Evolutionary conservation across 1,139 yeast species (phyloP).

Genomic region (Geotrichum citri-aurantii): DNA sequence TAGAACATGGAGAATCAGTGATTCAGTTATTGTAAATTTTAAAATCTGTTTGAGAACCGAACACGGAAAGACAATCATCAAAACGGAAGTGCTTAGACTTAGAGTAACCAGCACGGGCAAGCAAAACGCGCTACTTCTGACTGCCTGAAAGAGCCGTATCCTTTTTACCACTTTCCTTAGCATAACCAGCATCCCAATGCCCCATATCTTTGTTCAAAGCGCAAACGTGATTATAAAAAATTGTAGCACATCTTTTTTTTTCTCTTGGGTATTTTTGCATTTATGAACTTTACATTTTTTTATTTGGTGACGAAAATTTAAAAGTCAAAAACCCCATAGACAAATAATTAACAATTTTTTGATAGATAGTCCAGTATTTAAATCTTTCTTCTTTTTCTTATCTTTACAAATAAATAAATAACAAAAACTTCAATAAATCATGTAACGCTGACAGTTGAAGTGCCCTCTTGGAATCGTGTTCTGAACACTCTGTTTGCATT

Average conservation of each 20-base stretch:
- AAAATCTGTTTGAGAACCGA: conserved; percentile 92
- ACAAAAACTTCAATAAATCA: not conserved
- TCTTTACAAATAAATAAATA: not conserved
- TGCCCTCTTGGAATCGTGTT: conserved; percentile 94
- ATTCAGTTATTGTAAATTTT: conserved; percentile 89
- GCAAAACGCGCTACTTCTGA: conserved; percentile 89
- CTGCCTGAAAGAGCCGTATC: conserved; percentile 96
- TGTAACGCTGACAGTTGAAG: conserved; percentile 63
- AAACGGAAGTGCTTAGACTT: conserved; percentile 71
- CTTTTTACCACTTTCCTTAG: conserved; percentile 88
- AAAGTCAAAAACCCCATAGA: too few relatives aligned
- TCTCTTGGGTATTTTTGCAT: too few relatives aligned
- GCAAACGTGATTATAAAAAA: conserved; percentile 66
- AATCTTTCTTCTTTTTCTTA: not conserved
- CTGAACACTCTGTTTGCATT: conserved; percentile 93
- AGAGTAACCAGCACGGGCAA: conserved; percentile 89
- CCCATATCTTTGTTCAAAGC: conserved; percentile 68
- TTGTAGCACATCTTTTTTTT: conserved; percentile 58
- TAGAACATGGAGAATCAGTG: conserved; percentile 74
- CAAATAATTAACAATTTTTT: too few relatives aligned
- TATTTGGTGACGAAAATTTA: too few relatives aligned
- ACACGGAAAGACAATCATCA: conserved; percentile 94
- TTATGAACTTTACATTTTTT: too few relatives aligned
- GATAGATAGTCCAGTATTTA: too few relatives aligned
- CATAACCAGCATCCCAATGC: conserved; percentile 58